These are phyloP conservation scores for Penicillium frequentans DNA, from an alignment of 2,329 filamentous ascomycete genomes.

Conservation along the genomic window DNA sequence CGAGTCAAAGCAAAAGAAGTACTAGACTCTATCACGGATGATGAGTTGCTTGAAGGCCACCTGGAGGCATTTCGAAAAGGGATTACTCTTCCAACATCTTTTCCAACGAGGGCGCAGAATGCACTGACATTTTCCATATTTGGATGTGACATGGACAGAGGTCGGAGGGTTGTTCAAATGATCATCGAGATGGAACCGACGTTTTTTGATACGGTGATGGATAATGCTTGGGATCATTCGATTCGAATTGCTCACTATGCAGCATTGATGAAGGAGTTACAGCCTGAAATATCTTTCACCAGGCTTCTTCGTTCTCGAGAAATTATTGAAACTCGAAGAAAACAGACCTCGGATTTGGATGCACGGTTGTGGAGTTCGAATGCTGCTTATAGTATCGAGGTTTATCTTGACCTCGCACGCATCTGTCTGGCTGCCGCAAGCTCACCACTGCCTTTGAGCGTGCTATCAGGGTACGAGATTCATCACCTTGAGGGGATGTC, in stretches of 20 bases:
- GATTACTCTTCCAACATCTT: conserved; percentile 5
- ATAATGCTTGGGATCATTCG: conserved; percentile 12
- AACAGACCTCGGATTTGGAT: conserved; percentile 20
- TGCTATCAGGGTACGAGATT: conserved; percentile 14
- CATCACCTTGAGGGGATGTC: conserved; percentile 16
- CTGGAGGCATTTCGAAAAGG: conserved; percentile 11
- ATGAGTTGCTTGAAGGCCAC: conserved; percentile 14
- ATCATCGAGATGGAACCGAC: conserved; percentile 11
- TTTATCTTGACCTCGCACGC: conserved; percentile 19
- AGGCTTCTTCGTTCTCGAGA: conserved; percentile 19
- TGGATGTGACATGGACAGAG: conserved; percentile 14
- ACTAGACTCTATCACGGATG: conserved; percentile 19
- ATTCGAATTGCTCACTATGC: conserved; percentile 13
- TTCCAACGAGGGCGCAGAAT: conserved; percentile 14
- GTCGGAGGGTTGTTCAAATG: conserved; percentile 9
- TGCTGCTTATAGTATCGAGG: conserved; percentile 9
- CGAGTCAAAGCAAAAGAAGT: conserved; percentile 11
- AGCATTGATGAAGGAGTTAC: conserved; percentile 12
- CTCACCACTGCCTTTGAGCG: not conserved
- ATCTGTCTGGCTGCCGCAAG: conserved; percentile 11
- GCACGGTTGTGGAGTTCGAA: conserved; percentile 15
- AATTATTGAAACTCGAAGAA: conserved; percentile 15
- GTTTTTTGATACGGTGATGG: conserved; percentile 13
- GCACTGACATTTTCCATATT: conserved; percentile 15
- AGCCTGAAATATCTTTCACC: conserved; percentile 13